Conservation (phyloP, 2,329 filamentous ascomycete genomes). For the Pseudocercospora ulei region DNA sequence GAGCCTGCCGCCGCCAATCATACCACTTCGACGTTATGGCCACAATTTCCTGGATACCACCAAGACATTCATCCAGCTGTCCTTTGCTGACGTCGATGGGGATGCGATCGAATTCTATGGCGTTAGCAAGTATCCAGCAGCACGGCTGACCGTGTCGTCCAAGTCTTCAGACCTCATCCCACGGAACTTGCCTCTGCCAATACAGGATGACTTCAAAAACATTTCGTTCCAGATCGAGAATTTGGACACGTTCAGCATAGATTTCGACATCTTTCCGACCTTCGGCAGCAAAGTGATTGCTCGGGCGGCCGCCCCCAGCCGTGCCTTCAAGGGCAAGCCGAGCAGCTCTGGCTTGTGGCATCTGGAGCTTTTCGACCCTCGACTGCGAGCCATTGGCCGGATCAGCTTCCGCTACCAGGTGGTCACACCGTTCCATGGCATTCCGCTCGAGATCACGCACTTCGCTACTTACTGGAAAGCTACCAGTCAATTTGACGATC, state of each 20-base stretch:
- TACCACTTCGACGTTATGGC: conserved; percentile 84
- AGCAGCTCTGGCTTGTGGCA: conserved; percentile 73
- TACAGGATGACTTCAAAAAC: conserved; percentile 88
- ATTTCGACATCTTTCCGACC: conserved; percentile 95
- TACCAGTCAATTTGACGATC: conserved; percentile 81
- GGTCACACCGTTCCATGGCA: conserved; percentile 88
- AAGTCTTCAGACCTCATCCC: conserved; percentile 94
- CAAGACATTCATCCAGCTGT: conserved; percentile 90
- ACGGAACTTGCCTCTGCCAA: conserved; percentile 86
- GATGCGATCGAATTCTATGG: conserved; percentile 92
- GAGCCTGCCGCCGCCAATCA: conserved; percentile 88
- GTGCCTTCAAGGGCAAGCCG: conserved; percentile 65
- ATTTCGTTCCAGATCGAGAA: conserved; percentile 96
- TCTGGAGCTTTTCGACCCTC: conserved; percentile 83
- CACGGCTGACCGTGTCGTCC: conserved; percentile 88
- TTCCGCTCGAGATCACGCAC: conserved; percentile 89
- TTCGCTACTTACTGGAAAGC: conserved; percentile 99
- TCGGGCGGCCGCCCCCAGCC: conserved; percentile 82
- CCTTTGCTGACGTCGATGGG: conserved; percentile 63
- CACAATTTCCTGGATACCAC: conserved; percentile 92
- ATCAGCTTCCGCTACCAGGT: conserved; percentile 92
- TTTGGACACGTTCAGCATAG: conserved; percentile 81
- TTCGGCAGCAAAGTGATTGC: conserved; percentile 97
- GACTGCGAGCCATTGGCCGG: conserved; percentile 82
- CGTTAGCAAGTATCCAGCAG: conserved; percentile 89